These are phyloP conservation scores for Exobasidium rhododendri DNA, from an alignment of 1,284 basidiomycete species.

Conservation along the genomic window DNA sequence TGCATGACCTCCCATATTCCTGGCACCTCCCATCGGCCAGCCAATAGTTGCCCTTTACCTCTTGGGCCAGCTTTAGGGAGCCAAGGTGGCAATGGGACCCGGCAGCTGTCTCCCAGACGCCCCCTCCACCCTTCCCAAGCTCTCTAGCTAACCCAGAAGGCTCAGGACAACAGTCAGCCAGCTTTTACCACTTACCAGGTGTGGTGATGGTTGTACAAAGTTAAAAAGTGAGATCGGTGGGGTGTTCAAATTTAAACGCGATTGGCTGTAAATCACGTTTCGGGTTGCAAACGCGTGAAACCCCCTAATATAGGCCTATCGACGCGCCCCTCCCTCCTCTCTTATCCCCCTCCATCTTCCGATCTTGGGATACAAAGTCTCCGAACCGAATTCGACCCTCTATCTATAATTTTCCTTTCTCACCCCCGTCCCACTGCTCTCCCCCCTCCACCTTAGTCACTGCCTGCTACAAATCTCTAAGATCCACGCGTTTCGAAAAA, in stretches of 20 bases:
- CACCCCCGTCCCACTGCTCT: no score
- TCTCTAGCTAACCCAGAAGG: neutral
- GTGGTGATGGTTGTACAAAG: neutral
- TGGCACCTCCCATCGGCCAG: neutral
- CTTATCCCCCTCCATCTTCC: no score
- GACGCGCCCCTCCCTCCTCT: no score
- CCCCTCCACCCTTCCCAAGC: neutral
- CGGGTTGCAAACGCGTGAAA: neutral
- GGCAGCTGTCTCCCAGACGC: neutral
- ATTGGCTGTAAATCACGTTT: neutral
- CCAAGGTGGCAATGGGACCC: neutral
- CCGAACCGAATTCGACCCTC: no score
- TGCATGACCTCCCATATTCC: neutral
- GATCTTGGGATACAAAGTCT: no score
- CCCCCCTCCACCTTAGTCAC: no score
- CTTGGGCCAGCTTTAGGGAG: neutral
- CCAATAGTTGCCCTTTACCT: neutral
- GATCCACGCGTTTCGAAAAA: no score
- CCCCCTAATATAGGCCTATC: constrained; percentile 1
- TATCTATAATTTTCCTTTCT: no score
- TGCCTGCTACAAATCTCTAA: no score
- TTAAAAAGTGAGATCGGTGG: neutral
- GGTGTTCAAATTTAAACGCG: neutral
- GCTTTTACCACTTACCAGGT: neutral
- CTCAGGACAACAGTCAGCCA: neutral